These are phyloP conservation scores for Calvatia gigantea DNA, from an alignment of 768 basidiomycete genomes.

Conservation along the genomic window DNA sequence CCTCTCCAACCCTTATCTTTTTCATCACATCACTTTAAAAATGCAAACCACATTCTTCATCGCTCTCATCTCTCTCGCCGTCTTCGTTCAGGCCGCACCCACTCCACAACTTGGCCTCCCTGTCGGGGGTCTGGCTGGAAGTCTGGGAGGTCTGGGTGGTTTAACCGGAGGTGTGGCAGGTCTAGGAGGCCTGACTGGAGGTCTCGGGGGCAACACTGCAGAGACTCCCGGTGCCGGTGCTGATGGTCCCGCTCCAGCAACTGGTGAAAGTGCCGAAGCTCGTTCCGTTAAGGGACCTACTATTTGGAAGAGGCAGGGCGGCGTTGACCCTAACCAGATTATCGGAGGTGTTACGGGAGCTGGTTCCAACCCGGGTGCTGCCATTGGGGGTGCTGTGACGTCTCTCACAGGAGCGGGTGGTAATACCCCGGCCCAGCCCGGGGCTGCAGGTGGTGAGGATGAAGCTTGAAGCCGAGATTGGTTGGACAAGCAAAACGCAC, in stretches of 20 bases:
- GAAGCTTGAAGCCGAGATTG: background rate
- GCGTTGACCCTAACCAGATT: background rate
- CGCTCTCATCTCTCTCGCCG: background rate
- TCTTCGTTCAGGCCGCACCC: background rate
- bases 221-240: background rate
- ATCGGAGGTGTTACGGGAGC: background rate
- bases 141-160: background rate
- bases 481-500: background rate
- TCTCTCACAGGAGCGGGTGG: no score
- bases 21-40: background rate
- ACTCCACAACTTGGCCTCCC: background rate
- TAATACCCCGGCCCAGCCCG: background rate
- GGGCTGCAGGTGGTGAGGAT: background rate
- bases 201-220: background rate
- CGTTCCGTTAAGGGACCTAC: background rate
- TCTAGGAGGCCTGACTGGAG: background rate
- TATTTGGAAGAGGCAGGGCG: background rate
- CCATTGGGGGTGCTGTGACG: background rate
- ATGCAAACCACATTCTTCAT: conserved; percentile 2
- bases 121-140: background rate
- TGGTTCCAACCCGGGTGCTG: background rate
- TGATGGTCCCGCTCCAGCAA: background rate
- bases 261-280: background rate
- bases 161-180: no score
- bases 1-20: background rate